These are phyloP conservation scores for Alternaria longipes DNA, from an alignment of 2,329 filamentous ascomycete species.

Conservation along the genomic window DNA sequence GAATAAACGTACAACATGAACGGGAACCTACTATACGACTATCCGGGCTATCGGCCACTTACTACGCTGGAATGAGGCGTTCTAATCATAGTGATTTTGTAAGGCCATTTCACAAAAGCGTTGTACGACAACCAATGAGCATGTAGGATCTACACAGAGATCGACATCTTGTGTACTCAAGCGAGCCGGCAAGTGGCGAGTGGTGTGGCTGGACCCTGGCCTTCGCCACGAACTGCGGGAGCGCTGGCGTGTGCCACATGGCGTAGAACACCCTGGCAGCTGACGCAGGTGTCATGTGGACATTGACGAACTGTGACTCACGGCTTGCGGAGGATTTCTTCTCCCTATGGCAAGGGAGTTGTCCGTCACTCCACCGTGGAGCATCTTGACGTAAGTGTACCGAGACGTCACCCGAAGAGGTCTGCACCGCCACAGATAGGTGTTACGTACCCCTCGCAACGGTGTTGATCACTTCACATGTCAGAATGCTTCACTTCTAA, in stretches of 20 bases:
- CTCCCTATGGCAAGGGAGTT: not conserved
- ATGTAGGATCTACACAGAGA: constrained; percentile 9
- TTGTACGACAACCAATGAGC: constrained; percentile 14
- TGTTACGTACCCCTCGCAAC: constrained; percentile 8
- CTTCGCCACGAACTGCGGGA: constrained; percentile 22
- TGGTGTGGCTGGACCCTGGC: constrained; percentile 16
- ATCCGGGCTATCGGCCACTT: not conserved
- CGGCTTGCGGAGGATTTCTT: not conserved
- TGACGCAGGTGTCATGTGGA: constrained; percentile 8
- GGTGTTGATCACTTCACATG: constrained; percentile 11
- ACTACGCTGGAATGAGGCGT: constrained; percentile 1
- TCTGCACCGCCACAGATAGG: constrained; percentile 16
- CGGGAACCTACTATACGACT: not conserved
- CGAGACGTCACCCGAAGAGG: constrained; percentile 1
- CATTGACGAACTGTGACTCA: constrained; percentile 13
- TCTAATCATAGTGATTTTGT: constrained; percentile 11
- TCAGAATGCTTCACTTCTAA: constrained; percentile 6
- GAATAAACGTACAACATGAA: constrained; percentile 2
- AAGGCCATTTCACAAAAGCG: constrained; percentile 3
- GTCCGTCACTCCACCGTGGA: not conserved
- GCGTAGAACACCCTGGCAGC: constrained; percentile 6
- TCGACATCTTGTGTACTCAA: constrained; percentile 17
- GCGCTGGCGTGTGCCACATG: constrained; percentile 16
- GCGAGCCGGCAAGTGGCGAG: constrained; percentile 18
- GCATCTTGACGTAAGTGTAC: constrained; percentile 10